phyloP scores from a whole-genome alignment of 202 grass and related monocot species.

The Eragrostis tef region DNA sequence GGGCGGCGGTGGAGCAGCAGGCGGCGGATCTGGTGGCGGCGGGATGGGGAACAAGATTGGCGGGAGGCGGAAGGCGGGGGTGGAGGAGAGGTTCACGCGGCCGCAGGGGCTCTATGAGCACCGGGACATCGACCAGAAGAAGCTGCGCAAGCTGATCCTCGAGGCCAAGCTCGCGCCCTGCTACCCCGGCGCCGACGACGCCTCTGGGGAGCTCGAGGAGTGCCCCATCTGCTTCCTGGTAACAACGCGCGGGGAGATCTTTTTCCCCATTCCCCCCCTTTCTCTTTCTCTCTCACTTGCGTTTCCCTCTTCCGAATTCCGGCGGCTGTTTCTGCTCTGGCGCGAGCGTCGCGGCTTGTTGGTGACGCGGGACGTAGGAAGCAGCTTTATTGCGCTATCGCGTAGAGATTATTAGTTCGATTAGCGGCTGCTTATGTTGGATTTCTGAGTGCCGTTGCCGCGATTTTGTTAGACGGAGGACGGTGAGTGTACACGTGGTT shows the following conservation, averaged over 20 bases:
- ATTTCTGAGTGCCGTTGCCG: constrained; percentile 33
- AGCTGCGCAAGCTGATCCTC: constrained; percentile 97
- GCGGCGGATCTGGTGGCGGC: constrained; percentile 45
- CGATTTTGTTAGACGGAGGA: not conserved
- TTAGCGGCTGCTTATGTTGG: constrained; percentile 37
- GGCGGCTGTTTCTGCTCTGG: not conserved
- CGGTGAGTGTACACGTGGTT: constrained; percentile 21
- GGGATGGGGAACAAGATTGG: constrained; percentile 96
- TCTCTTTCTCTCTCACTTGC: not conserved
- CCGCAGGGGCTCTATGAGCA: constrained; percentile 97
- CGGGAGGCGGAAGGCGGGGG: constrained; percentile 66
- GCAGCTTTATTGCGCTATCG: not conserved
- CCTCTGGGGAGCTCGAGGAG: constrained; percentile 72
- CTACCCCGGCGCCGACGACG: constrained; percentile 80
- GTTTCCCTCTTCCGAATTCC: constrained; percentile 1
- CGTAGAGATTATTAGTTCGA: constrained; percentile 6
- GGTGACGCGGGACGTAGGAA: constrained; percentile 6
- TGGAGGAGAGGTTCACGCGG: constrained; percentile 86
- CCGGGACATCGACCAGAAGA: constrained; percentile 93
- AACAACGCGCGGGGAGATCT: constrained; percentile 46
- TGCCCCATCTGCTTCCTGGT: constrained; percentile 99
- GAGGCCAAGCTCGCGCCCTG: constrained; percentile 97
- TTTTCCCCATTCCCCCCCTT: not conserved
- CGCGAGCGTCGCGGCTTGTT: not conserved
- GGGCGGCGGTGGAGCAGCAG: not conserved